Conservation (phyloP, 1,284 basidiomycete species). For the Fomitiporia mediterranea region DNA sequence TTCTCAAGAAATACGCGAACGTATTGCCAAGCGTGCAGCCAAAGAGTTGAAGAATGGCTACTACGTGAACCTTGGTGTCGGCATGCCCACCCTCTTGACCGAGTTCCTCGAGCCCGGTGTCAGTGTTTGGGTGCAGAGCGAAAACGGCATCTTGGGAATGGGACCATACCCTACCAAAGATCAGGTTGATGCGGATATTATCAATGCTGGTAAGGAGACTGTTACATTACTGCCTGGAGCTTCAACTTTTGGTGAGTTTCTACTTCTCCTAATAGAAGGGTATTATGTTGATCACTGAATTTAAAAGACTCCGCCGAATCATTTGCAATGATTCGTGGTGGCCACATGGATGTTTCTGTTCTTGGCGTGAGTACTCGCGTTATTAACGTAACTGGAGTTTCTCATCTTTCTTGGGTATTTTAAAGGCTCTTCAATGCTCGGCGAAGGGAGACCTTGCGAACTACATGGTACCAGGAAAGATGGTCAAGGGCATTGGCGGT, state of each 20-base stretch:
- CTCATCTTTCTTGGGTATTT: constrained; percentile 13
- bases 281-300: constrained; percentile 6
- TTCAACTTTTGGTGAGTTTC: constrained; percentile 72
- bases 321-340: constrained; percentile 95
- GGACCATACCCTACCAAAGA: constrained; percentile 88
- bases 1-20: constrained; percentile 51
- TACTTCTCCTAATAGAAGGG: too few species aligned
- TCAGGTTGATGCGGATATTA: constrained; percentile 87
- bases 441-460: constrained; percentile 93
- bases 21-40: constrained; percentile 83
- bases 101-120: constrained; percentile 75
- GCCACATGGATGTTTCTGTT: constrained; percentile 93
- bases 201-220: constrained; percentile 97
- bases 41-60: constrained; percentile 89
- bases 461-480: constrained; percentile 95
- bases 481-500: constrained; percentile 91
- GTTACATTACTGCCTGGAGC: constrained; percentile 90
- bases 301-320: constrained; percentile 77
- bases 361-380: constrained; percentile 45
- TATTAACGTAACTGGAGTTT: too few species aligned
- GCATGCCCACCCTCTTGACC: constrained; percentile 93
- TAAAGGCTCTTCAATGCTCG: constrained; percentile 90
- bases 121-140: constrained; percentile 90
- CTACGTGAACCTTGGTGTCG: constrained; percentile 69
- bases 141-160: constrained; percentile 95